Base-by-base conservation (phyloP, 208 protist species). In the Acanthamoeba castellanii region DNA sequence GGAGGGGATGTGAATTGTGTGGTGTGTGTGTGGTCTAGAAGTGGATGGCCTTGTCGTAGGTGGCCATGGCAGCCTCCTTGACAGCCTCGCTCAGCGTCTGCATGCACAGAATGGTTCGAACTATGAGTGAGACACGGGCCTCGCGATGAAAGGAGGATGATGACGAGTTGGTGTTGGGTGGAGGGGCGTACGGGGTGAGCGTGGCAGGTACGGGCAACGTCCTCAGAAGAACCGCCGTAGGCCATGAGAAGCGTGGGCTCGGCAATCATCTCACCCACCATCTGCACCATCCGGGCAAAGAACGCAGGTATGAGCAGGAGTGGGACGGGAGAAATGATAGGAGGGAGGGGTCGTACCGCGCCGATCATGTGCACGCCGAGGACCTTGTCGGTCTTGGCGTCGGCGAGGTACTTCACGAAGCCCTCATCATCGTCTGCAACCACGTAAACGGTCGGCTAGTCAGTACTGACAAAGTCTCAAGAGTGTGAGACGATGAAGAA, bases 341-440 rank as follows among this genome's bases (percentile, higher is more conserved):
- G 34, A n/a, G 34, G 13, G 50, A 45, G 55, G 27, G 55, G 22
- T 37, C 93, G 66, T 52, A 96, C 94, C 8, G 97, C 93, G 96
- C 98, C 99, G 92, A 99, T 99, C 81, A 99, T 99, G 97, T 99
- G 99, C 9, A 99, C 98, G 95, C 99, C 99, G 9, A 99, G 98
- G 76, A 99, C 98, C 34, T 98, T 96, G 97, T 99, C 99, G 18
- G 99, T 99, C 92, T 98, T 97, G 95, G 98, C 98, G 95, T 99
- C 98, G 13, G 98, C 97, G 20, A 99, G 94, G 47, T 99, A 98
- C 98, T 99, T 99, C 20, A 99, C 99, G 93, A 99, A 99, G 87
- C 99, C 99, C 90, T 99, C 99, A 94, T 99, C 97, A 11, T 98
- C 98, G 94, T 95, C 98, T 92, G 57, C 45, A 27, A 50, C 5